These are phyloP conservation scores for Penicillium sp. DNA, from an alignment of 2,329 filamentous ascomycete genomes.

Conservation along the genomic window DNA sequence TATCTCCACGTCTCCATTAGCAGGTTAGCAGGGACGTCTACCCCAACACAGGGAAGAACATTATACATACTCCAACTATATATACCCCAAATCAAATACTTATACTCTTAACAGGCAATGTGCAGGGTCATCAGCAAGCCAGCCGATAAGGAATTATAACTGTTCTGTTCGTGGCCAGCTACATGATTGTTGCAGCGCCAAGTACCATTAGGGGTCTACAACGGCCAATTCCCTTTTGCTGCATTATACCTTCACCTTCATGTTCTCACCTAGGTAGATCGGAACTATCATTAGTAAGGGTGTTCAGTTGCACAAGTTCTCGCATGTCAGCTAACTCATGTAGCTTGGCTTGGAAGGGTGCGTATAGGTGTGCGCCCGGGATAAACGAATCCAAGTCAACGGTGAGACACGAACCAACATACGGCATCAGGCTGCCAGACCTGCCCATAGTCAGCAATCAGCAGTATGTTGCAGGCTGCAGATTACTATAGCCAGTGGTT, in stretches of 20 bases:
- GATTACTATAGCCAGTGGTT: conserved; percentile 48
- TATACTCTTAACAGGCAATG: conserved; percentile 50
- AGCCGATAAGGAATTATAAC: conserved; percentile 47
- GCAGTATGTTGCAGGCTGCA: conserved; percentile 43
- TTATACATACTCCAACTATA: not conserved
- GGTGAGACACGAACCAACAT: not conserved
- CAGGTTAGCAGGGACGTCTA: not conserved
- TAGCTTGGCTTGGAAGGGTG: conserved; percentile 54
- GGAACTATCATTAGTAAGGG: conserved; percentile 43
- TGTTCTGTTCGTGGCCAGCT: conserved; percentile 50
- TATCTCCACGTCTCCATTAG: not conserved
- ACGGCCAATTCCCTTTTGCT: conserved; percentile 53
- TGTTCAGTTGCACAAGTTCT: conserved; percentile 50
- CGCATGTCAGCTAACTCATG: conserved; percentile 54
- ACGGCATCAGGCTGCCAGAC: conserved; percentile 38
- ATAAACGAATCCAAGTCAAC: not conserved
- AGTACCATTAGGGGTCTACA: conserved; percentile 53
- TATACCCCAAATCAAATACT: not conserved
- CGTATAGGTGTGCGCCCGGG: conserved; percentile 31
- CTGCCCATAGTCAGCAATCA: conserved; percentile 39
- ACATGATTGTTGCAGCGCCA: conserved; percentile 49
- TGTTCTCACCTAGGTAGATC: conserved; percentile 48
- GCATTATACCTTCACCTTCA: conserved; percentile 45
- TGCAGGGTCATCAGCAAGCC: conserved; percentile 46
- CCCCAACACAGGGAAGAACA: not conserved